Evolutionary conservation across 2,329 filamentous ascomycete species (phyloP), one percentile per base, ranked within the genome.

Genomic region (Helicocarpus griseus): DNA sequence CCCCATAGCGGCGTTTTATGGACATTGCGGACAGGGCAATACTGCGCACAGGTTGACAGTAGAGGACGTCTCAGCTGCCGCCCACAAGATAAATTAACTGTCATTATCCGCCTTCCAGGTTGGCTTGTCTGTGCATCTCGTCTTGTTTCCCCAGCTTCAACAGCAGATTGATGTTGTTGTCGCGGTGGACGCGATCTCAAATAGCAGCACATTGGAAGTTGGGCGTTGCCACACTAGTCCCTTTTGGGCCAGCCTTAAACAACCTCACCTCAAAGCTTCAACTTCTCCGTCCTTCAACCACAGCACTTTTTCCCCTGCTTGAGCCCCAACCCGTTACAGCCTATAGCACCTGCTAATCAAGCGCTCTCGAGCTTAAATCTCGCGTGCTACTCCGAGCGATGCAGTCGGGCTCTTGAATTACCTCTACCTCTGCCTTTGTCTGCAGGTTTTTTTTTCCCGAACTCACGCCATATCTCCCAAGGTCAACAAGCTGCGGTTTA

Each of bases 101-200:
- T 50, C 54, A 55, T 55, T 47, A 52, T 55, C 51, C 46, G 46
- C 48, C 22, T 36, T 22, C 19, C 22, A 28, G 17, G 40, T 4
- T 31, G 13, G 22, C 28, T 14, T 24, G 29, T 49, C 59, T 56
- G 51, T 54, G 61, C 58, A 43, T 52, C 56, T 55, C 58, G 40
- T 52, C 56, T 55, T 53, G 61, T 57, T 38, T 49, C 55, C 55
- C 55, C 48, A 50, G 53, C 29, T 52, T 48, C 53, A 54, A 55
- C 56, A 41, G 53, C 47, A 54, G 28, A 4, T 24, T 6, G 2
- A 26, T 11, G n/a, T 33, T 29, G n/a, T 43, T n/a, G 48, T 13
- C 5, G 29, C n/a, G 17, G n/a, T 43, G 2, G 26, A 49, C 36
- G 36, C 36, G 48, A 9, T 17, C 17, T 17, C 9, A n/a, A n/a